These are phyloP conservation scores for Melastoma malabathricum DNA, from an alignment of 345 rosid genomes.

Conservation along the genomic window DNA sequence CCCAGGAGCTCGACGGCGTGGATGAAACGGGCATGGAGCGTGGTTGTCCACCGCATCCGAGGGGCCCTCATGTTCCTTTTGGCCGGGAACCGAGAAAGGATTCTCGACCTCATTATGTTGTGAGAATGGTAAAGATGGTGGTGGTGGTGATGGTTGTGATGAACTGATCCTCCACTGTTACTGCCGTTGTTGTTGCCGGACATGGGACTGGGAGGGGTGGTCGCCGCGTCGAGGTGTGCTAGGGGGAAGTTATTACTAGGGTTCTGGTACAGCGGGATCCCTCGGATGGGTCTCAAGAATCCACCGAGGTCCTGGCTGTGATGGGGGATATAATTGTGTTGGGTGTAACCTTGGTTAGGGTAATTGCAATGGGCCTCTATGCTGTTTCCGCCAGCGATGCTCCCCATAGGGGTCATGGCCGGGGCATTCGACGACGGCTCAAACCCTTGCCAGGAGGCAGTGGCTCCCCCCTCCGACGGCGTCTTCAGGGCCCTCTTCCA, in stretches of 20 bases:
- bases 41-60: constrained; percentile 93
- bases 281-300: constrained; percentile 75
- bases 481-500: constrained; percentile 19
- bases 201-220: too few species aligned
- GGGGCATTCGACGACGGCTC: too few species aligned
- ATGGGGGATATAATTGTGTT: constrained; percentile 17
- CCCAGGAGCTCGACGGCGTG: constrained; percentile 98
- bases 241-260: constrained; percentile 2
- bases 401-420: too few species aligned
- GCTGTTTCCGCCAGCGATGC: too few species aligned
- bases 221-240: background rate
- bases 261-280: constrained; percentile 67
- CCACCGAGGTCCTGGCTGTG: constrained; percentile 55
- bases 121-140: constrained; percentile 28
- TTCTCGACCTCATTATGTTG: constrained; percentile 53
- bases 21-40: constrained; percentile 95
- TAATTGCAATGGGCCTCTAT: too few species aligned
- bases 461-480: constrained; percentile 7
- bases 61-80: constrained; percentile 62
- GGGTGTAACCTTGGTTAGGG: constrained; percentile 13
- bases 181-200: too few species aligned
- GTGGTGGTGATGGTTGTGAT: background rate
- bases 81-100: constrained; percentile 47
- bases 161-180: too few species aligned
- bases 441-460: background rate